Percentiles rank a stretch among this genome's conserved stretches.
These are phyloP conservation scores for Ampelocalamus luodianensis DNA, from an alignment of 176 grass and related monocot species.

Conservation along the genomic window DNA sequence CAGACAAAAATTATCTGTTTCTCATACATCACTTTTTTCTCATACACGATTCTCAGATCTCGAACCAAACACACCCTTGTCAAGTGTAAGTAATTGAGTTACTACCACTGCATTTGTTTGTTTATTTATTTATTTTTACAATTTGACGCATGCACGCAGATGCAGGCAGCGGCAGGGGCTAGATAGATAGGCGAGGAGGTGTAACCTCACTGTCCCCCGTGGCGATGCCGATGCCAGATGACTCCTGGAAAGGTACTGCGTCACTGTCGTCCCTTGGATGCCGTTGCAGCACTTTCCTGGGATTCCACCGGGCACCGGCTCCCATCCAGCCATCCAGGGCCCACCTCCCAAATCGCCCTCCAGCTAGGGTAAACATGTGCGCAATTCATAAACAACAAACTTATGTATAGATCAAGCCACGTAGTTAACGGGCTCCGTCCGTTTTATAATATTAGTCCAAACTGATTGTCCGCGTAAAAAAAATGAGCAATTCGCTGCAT, in stretches of 20 bases:
- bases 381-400: neutral
- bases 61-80: too few relatives aligned
- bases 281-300: neutral
- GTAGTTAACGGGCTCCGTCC: too few relatives aligned
- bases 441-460: neutral
- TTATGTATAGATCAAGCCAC: too few relatives aligned
- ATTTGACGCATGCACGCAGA: neutral
- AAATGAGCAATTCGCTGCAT: neutral
- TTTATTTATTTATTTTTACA: neutral
- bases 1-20: too few relatives aligned
- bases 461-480: neutral
- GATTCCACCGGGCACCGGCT: neutral
- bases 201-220: slow-evolving; percentile 24
- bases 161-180: neutral
- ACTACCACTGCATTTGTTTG: neutral
- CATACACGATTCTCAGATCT: too few relatives aligned
- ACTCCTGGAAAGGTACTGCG: slow-evolving; percentile 27
- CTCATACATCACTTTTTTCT: too few relatives aligned
- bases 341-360: neutral
- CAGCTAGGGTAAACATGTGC: neutral
- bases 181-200: neutral
- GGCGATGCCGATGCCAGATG: slow-evolving; percentile 10
- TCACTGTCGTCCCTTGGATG: slow-evolving; percentile 28
- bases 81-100: neutral
- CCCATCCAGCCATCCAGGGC: neutral